Percentiles rank a stretch among this genome's conserved stretches.
These are phyloP conservation scores for Orbilia quercus DNA, from an alignment of 2,329 filamentous ascomycete species.

Conservation along the genomic window DNA sequence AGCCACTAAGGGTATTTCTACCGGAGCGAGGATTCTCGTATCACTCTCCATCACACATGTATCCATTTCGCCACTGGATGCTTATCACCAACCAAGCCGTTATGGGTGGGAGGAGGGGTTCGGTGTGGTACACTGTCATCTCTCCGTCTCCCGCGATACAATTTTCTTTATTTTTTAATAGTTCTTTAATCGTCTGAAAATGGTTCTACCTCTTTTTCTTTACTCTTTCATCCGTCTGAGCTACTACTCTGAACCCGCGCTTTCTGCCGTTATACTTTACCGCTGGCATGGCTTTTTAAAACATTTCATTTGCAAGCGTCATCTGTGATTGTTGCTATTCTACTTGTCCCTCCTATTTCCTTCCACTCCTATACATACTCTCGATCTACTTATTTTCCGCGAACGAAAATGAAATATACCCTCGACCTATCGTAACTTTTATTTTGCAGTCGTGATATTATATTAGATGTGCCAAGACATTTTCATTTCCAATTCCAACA, in stretches of 20 bases:
- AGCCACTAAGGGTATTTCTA: background rate
- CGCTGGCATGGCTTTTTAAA: conserved; percentile 25
- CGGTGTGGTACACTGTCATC: background rate
- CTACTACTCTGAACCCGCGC: conserved; percentile 11
- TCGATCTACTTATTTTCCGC: conserved; percentile 14
- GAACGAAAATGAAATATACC: conserved; percentile 43
- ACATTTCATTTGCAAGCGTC: conserved; percentile 49
- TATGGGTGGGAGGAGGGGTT: conserved; percentile 14
- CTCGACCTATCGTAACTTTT: background rate
- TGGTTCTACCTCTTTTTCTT: conserved; percentile 8
- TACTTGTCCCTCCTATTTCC: conserved; percentile 17
- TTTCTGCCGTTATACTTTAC: background rate
- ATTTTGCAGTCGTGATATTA: background rate
- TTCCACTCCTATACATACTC: conserved; percentile 16
- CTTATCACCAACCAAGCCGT: background rate
- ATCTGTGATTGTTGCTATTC: conserved; percentile 18
- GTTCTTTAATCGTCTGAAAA: conserved; percentile 5
- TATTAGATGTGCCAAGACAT: conserved; percentile 13
- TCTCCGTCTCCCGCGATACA: background rate
- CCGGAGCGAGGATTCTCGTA: background rate
- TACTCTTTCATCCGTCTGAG: conserved; percentile 1
- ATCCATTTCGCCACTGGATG: background rate
- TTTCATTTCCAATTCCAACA: conserved; percentile 39
- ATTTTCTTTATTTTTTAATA: background rate
- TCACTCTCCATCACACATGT: background rate